Evolutionary conservation across 2,329 filamentous ascomycete species (phyloP), one percentile per base, ranked within the genome.

Genomic region (Beauveria sp.): DNA sequence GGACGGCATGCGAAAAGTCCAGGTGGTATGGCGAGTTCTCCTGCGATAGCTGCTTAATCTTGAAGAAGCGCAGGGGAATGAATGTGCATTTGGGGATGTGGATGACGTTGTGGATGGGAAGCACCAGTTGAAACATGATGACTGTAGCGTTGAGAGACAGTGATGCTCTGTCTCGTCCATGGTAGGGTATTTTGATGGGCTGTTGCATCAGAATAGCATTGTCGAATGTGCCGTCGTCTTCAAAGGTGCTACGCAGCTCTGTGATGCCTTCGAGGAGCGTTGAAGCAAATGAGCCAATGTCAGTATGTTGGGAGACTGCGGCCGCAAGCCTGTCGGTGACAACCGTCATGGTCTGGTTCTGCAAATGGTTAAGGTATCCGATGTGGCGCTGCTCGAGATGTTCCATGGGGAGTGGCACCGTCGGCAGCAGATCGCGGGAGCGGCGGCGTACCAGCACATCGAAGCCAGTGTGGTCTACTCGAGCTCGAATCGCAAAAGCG

Each of bases 11-110:
- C 1, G 81, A 79, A 66, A 90, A 90, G 2, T 79, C 79, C 5
- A 83, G 78, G 50, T 85, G 79, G 65, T 85, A 81, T 0, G 78
- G 73, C 38, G 80, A 77, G 63, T 78, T 78, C 30, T 79, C 76
- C 66, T 86, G 81, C 0, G 84, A 79, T 64, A 87, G 81, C 70
- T 90, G 88, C 62, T 86, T 85, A 8, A 82, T 77, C 65, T 83
- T 85, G 75, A 90, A 89, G 65, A 90, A 85, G 50, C 75, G 81
- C 34, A 89, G 74, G 0, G 87, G 86, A 1, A 82, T 77, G 65
- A 88, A 87, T 60, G 80, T 77, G 67, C 83, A 81, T 30, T 79
- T 78, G 1, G 80, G 74, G 24, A 80, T 79, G 2, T 75, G 74
- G 9, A 82, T 71, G 40, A 77, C 78, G 18, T 78, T 77, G 65